Conservation (phyloP, 164 flowering plant genomes). For the Macadamia integrifolia region DNA sequence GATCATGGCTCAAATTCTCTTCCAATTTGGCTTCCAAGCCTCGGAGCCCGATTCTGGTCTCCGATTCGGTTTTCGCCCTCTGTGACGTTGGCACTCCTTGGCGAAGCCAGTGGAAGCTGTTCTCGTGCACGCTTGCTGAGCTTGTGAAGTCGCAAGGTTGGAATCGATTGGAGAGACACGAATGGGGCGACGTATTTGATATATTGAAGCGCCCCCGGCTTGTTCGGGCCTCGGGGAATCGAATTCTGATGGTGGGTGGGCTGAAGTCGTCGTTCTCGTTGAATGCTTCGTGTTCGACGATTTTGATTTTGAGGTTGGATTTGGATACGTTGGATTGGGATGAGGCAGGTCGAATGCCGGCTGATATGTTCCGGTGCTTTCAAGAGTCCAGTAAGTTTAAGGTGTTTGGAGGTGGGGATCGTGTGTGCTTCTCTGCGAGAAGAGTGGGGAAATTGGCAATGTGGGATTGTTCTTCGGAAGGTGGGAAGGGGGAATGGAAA, state of each 20-base stretch:
- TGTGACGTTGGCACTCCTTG: conserved; percentile 93
- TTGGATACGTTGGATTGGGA: conserved; percentile 85
- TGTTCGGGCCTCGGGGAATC: conserved; percentile 42
- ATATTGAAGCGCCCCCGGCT: conserved; percentile 80
- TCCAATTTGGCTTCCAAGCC: conserved; percentile 84
- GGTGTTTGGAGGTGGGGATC: conserved; percentile 83
- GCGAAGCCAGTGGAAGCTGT: conserved; percentile 85
- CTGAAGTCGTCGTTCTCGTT: conserved; percentile 63
- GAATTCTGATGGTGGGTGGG: conserved; percentile 77
- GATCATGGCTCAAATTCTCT: conserved; percentile 63
- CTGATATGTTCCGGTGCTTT: conserved; percentile 62
- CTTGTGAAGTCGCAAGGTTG: conserved; percentile 33
- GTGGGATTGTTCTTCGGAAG: conserved; percentile 48
- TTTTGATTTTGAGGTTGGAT: conserved; percentile 70
- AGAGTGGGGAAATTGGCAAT: conserved; percentile 62
- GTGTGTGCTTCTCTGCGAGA: conserved; percentile 80
- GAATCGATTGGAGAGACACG: conserved; percentile 59
- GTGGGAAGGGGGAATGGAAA: conserved; percentile 54
- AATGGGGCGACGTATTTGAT: conserved; percentile 91
- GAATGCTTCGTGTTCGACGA: conserved; percentile 70
- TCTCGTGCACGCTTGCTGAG: conserved; percentile 28
- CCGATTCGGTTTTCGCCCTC: conserved; percentile 45
- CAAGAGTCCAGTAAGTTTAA: conserved; percentile 75
- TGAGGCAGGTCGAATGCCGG: conserved; percentile 88
- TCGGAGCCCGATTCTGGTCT: conserved; percentile 66